Evolutionary conservation across 176 grass and related monocot species (phyloP).

Genomic region (Phyllostachys edulis): DNA sequence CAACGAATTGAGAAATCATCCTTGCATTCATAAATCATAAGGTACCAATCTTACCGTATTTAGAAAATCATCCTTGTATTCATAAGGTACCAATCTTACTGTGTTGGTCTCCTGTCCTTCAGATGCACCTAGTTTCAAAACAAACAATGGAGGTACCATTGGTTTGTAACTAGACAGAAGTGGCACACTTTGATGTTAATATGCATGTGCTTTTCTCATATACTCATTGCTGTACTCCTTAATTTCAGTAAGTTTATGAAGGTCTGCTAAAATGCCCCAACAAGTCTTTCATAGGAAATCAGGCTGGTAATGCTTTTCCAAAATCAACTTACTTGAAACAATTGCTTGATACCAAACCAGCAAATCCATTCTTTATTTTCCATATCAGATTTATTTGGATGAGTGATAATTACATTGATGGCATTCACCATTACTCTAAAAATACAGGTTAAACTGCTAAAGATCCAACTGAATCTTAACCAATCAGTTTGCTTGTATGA

Average conservation of each 20-base stretch:
- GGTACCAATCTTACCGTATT: neutral
- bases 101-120: neutral
- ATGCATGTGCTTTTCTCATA: neutral
- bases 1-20: neutral
- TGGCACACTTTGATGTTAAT: neutral
- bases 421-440: neutral
- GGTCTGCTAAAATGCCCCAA: neutral
- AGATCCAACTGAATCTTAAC: neutral
- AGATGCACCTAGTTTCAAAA: neutral
- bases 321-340: neutral
- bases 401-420: neutral
- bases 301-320: neutral
- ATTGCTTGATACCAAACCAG: neutral
- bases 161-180: slow-evolving; percentile 5
- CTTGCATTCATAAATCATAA: slow-evolving; percentile 1
- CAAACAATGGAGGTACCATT: neutral
- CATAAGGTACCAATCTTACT: neutral
- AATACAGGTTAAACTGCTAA: neutral
- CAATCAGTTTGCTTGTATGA: neutral
- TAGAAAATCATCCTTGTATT: neutral
- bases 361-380: neutral
- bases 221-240: neutral
- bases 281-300: neutral
- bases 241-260: neutral
- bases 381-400: neutral